Percentiles rank a stretch among this genome's conserved stretches.
Conservation (phyloP, 148 eudicot species). For the Rheum nobile region DNA sequence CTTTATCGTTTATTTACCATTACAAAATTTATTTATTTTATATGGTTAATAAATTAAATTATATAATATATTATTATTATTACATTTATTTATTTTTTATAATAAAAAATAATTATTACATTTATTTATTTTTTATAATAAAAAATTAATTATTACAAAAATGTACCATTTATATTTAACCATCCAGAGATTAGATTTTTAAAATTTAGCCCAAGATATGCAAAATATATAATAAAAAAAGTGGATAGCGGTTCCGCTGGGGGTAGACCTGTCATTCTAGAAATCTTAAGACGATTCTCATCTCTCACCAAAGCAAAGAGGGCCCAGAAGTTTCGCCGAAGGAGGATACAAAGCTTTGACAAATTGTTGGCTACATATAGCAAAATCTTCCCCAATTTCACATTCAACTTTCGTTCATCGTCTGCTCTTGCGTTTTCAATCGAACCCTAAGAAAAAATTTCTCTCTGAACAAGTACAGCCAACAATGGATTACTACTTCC, state of each 20-base stretch:
- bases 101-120: too few species aligned
- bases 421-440: background rate
- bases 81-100: too few species aligned
- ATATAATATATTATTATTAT: too few species aligned
- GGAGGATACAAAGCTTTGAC: background rate
- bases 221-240: background rate
- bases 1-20: too few species aligned
- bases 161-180: too few species aligned
- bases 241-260: background rate
- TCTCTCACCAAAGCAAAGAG: background rate
- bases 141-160: too few species aligned
- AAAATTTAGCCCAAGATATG: background rate
- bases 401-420: background rate
- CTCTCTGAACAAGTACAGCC: background rate
- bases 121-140: too few species aligned
- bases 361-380: background rate
- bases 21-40: too few species aligned
- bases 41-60: too few species aligned
- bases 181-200: too few species aligned
- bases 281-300: background rate
- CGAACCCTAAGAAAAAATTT: background rate
- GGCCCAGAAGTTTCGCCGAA: constrained; percentile 3
- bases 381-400: background rate
- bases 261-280: constrained; percentile 3
- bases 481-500: constrained; percentile 70